Conservation (phyloP, 352 stramenopile species). For the Pythium graminicola region DNA sequence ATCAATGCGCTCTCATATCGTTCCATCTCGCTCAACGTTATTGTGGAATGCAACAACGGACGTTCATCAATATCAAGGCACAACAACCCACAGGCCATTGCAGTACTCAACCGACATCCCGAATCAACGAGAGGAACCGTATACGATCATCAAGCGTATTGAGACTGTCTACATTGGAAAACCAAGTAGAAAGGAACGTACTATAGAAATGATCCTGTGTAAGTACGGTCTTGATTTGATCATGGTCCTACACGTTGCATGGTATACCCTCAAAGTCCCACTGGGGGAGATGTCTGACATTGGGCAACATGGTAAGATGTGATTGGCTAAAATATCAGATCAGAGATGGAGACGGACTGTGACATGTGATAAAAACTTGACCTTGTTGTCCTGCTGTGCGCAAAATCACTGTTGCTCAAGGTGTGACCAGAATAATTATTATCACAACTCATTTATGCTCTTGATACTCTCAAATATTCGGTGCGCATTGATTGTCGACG, state of each 20-base stretch:
- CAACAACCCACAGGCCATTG: not conserved
- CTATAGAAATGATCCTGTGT: constrained; percentile 30
- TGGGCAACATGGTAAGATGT: not conserved
- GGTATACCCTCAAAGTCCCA: not conserved
- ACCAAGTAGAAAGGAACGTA: constrained; percentile 26
- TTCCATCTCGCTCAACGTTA: constrained; percentile 14
- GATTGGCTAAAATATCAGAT: constrained; percentile 1
- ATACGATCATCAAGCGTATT: constrained; percentile 23
- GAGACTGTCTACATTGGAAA: constrained; percentile 26
- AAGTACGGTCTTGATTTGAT: constrained; percentile 24
- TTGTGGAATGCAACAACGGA: constrained; percentile 11
- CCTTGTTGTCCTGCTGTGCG: not conserved
- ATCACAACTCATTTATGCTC: not conserved
- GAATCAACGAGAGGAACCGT: constrained; percentile 21
- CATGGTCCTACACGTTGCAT: not conserved
- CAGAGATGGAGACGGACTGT: not conserved
- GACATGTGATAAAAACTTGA: not conserved
- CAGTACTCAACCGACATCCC: constrained; percentile 13
- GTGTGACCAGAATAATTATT: not conserved
- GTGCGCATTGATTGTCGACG: constrained; percentile 24
- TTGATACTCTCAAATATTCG: constrained; percentile 3
- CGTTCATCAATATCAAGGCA: constrained; percentile 9
- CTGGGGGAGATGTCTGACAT: not conserved
- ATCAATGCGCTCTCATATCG: constrained; percentile 20
- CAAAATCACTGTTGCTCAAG: no score